Conservation (phyloP, 179 eudicot species). For the Silene coronaria region DNA sequence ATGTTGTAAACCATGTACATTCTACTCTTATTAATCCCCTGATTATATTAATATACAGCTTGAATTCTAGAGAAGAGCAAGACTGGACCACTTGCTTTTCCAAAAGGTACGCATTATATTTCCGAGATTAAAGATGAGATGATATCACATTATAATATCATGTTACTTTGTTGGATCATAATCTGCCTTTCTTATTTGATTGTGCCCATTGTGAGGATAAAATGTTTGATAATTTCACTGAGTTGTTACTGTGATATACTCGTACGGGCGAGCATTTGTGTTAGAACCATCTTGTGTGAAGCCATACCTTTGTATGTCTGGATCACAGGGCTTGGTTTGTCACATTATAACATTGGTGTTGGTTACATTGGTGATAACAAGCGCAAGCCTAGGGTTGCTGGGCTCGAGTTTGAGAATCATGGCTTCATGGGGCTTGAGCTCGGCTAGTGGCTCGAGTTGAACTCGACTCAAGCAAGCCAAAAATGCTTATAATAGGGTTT, state of each 20-base stretch:
- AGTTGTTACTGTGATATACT: not conserved
- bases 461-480: no score
- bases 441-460: no score
- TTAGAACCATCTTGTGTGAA: conserved; percentile 5
- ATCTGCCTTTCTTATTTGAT: conserved; percentile 12
- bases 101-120: conserved; percentile 21
- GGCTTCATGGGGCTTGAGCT: no score
- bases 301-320: not conserved
- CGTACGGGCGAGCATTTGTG: conserved; percentile 14
- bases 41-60: conserved; percentile 25
- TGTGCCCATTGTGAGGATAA: conserved; percentile 1
- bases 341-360: not conserved
- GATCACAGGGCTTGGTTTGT: not conserved
- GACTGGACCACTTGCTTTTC: conserved; percentile 19
- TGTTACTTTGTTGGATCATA: conserved; percentile 14
- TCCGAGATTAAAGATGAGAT: conserved; percentile 19
- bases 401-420: no score
- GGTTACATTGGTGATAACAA: no score
- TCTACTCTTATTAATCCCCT: conserved; percentile 5
- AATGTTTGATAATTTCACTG: conserved; percentile 14
- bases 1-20: conserved; percentile 17
- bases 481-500: no score
- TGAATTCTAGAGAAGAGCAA: conserved; percentile 1
- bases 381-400: no score
- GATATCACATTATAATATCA: conserved; percentile 5